Evolutionary conservation across 2,329 filamentous ascomycete genomes (phyloP).

Genomic region (Chaetomiaceae sp.): DNA sequence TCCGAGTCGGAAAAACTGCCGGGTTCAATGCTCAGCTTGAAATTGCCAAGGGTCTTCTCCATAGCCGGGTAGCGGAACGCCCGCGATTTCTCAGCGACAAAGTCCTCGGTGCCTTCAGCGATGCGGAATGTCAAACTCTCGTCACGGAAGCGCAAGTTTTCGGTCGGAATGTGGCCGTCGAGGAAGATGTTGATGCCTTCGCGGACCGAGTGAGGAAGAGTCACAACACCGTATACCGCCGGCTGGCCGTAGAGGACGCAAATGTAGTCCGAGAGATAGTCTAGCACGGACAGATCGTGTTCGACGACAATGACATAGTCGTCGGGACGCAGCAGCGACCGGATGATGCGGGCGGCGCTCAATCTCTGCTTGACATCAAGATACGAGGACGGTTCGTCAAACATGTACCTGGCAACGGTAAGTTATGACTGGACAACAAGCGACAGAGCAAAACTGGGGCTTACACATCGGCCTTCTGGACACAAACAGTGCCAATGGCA

Average conservation of each 20-base stretch:
- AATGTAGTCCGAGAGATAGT: constrained; percentile 98
- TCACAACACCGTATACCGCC: constrained; percentile 95
- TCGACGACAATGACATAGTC: constrained; percentile 99
- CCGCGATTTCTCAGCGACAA: constrained; percentile 73
- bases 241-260: constrained; percentile 95
- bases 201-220: constrained; percentile 87
- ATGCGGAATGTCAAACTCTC: constrained; percentile 96
- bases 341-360: constrained; percentile 84
- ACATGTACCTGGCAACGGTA: constrained; percentile 69
- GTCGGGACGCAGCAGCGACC: constrained; percentile 77
- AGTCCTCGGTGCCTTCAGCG: constrained; percentile 82
- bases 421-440: constrained; percentile 1
- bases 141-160: constrained; percentile 97
- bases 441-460: constrained; percentile 22
- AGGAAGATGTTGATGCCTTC: constrained; percentile 99
- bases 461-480: constrained; percentile 88
- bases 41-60: constrained; percentile 87
- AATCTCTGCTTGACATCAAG: constrained; percentile 99
- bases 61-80: constrained; percentile 84
- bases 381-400: constrained; percentile 98
- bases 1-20: constrained; percentile 96
- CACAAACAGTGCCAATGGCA: constrained; percentile 90
- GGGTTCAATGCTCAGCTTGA: constrained; percentile 73
- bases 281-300: constrained; percentile 96
- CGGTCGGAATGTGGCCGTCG: constrained; percentile 94